A percentile compares a stretch with the other conserved stretches of the same genome.
Evolutionary conservation across 2,329 filamentous ascomycete species (phyloP).

Genomic region (Huntiella abstrusa): DNA sequence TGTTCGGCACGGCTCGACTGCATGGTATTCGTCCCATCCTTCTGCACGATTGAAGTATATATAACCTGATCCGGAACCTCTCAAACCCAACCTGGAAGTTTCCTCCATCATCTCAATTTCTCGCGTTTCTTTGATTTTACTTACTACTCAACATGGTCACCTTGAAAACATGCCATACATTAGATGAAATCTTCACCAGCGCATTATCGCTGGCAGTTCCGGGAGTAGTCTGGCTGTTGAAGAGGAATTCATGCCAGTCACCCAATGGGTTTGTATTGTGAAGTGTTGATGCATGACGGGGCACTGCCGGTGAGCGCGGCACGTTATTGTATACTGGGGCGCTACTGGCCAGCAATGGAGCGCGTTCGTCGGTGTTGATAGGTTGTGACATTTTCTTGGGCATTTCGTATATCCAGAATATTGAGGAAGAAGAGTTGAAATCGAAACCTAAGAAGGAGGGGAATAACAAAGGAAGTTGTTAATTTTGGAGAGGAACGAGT

Average conservation of each 20-base stretch:
- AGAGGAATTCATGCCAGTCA: constrained; percentile 18
- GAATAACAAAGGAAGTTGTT: too few relatives aligned
- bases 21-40: too few relatives aligned
- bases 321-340: not conserved
- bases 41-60: too few relatives aligned
- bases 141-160: constrained; percentile 39
- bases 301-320: not conserved
- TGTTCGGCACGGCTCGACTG: not conserved
- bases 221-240: constrained; percentile 31
- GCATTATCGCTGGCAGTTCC: constrained; percentile 28
- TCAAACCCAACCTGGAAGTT: too few relatives aligned
- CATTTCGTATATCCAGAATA: constrained; percentile 8
- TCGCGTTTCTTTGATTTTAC: constrained; percentile 16
- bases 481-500: too few relatives aligned
- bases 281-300: not conserved
- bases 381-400: constrained; percentile 12
- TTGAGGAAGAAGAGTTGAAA: not conserved
- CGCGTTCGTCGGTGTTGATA: constrained; percentile 19
- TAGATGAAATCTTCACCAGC: constrained; percentile 4
- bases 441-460: too few relatives aligned
- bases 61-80: too few relatives aligned
- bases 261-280: constrained; percentile 2
- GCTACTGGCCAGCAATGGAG: constrained; percentile 24
- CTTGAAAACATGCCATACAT: constrained; percentile 35
- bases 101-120: too few relatives aligned